A percentile compares a stretch with the other conserved stretches of the same genome.
These are phyloP conservation scores for Uncinocarpus reesii DNA, from an alignment of 2,329 filamentous ascomycete genomes.

Conservation along the genomic window DNA sequence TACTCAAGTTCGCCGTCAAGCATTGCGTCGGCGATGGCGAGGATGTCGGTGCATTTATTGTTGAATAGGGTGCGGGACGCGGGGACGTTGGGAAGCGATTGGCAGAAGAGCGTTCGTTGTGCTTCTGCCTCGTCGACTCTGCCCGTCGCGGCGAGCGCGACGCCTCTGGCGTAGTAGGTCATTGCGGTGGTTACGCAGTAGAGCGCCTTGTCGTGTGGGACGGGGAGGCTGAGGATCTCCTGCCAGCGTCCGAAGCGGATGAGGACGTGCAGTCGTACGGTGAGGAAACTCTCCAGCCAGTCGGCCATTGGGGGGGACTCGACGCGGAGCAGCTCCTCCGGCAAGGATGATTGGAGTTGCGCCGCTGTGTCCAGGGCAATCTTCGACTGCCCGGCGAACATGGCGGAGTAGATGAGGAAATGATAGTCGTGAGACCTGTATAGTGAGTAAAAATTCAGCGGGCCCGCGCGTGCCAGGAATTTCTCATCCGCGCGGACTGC, in stretches of 20 bases:
- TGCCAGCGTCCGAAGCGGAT: slow-evolving; percentile 65
- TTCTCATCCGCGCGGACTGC: slow-evolving; percentile 60
- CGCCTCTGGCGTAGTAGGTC: slow-evolving; percentile 55
- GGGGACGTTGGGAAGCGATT: slow-evolving; percentile 46
- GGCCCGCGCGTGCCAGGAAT: slow-evolving; percentile 50
- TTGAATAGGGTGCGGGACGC: slow-evolving; percentile 56
- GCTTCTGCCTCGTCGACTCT: slow-evolving; percentile 36
- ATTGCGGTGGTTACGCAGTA: slow-evolving; percentile 63
- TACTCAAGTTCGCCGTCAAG: slow-evolving; percentile 65
- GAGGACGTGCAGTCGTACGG: slow-evolving; percentile 57
- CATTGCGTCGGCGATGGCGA: slow-evolving; percentile 54
- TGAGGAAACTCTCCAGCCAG: slow-evolving; percentile 62
- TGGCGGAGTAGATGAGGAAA: slow-evolving; percentile 64
- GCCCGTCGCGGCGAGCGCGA: slow-evolving; percentile 54
- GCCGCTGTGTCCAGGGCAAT: slow-evolving; percentile 52
- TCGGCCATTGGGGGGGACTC: slow-evolving; percentile 65
- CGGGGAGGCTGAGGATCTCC: slow-evolving; percentile 47
- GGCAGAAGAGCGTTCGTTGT: slow-evolving; percentile 43
- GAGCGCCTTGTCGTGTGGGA: slow-evolving; percentile 50
- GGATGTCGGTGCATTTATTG: slow-evolving; percentile 54
- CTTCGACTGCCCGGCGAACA: slow-evolving; percentile 59
- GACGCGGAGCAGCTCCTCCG: slow-evolving; percentile 53
- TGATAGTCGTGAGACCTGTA: slow-evolving; percentile 68
- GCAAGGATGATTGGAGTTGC: slow-evolving; percentile 52
- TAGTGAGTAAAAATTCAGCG: slow-evolving; percentile 62